phyloP scores from a whole-genome alignment of 2,329 filamentous ascomycete genomes.

The Trichoderma hamatum region DNA sequence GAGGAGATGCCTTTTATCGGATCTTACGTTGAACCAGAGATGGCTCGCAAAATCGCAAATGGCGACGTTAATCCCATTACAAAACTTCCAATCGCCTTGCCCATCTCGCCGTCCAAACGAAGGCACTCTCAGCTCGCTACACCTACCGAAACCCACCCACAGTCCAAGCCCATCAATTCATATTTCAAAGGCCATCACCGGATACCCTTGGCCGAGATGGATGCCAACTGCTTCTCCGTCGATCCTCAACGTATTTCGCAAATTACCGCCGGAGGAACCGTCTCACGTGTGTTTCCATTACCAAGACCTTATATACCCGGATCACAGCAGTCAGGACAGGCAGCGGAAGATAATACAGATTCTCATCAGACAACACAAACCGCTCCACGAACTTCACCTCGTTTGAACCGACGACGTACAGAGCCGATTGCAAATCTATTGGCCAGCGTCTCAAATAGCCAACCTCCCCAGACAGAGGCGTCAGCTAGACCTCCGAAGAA shows the following conservation, averaged over 20 bases:
- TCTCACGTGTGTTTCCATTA: constrained; percentile 60
- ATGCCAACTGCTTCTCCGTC: constrained; percentile 61
- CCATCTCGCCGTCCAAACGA: constrained; percentile 47
- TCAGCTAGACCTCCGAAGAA: constrained; percentile 56
- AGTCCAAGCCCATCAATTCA: constrained; percentile 55
- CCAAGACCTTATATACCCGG: constrained; percentile 59
- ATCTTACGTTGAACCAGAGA: constrained; percentile 65
- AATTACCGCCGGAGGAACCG: constrained; percentile 53
- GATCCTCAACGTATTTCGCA: constrained; percentile 53
- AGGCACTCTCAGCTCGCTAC: constrained; percentile 44
- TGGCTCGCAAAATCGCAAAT: constrained; percentile 73
- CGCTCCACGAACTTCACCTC: constrained; percentile 41
- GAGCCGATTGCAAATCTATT: constrained; percentile 55
- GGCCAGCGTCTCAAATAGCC: constrained; percentile 32
- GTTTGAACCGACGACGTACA: constrained; percentile 53
- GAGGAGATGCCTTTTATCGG: constrained; percentile 83
- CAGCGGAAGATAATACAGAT: constrained; percentile 24
- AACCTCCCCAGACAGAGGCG: constrained; percentile 32
- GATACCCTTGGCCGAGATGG: constrained; percentile 65
- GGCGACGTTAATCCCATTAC: constrained; percentile 91
- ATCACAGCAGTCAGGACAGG: constrained; percentile 31
- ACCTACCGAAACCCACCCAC: constrained; percentile 33
- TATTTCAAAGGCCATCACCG: constrained; percentile 57
- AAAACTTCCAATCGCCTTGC: constrained; percentile 64
- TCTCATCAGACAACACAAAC: constrained; percentile 26